Conservation (phyloP, 345 rosid species). For the Rubroshorea leprosula region DNA sequence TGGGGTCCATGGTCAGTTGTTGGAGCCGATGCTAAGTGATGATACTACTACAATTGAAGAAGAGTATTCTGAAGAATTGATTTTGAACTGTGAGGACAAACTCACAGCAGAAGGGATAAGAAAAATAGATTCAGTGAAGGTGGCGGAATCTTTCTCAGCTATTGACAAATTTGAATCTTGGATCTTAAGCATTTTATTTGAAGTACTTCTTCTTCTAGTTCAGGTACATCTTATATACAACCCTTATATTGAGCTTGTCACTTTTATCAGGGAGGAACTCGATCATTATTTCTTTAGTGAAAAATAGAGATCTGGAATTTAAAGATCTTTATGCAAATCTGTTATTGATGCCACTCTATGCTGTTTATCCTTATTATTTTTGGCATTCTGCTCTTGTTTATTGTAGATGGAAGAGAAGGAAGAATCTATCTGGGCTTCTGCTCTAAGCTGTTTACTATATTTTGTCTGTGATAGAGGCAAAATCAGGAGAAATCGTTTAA, state of each 20-base stretch:
- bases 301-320: background rate
- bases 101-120: conserved; percentile 42
- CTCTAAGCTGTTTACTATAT: conserved; percentile 91
- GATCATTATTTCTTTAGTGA: background rate
- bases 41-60: conserved; percentile 77
- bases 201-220: conserved; percentile 88
- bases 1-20: conserved; percentile 92
- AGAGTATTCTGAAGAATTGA: conserved; percentile 67
- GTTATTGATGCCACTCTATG: conserved; percentile 3
- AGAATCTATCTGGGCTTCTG: conserved; percentile 96
- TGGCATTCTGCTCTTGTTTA: conserved; percentile 12
- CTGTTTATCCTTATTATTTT: background rate
- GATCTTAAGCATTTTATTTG: conserved; percentile 84
- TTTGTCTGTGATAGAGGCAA: conserved; percentile 89
- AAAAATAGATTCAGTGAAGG: conserved; percentile 44
- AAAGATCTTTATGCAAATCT: background rate
- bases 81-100: conserved; percentile 50
- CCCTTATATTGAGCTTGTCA: background rate
- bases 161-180: conserved; percentile 79
- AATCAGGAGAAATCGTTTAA: conserved; percentile 64
- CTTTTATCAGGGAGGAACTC: background rate
- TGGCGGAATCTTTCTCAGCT: conserved; percentile 52
- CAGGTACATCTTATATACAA: conserved; percentile 49
- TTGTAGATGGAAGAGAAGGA: conserved; percentile 76
- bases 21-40: conserved; percentile 74